Percentiles rank a stretch among this genome's conserved stretches.
Evolutionary conservation across 2,329 filamentous ascomycete species (phyloP).

Genomic region (Neodidymelliopsis sp.): DNA sequence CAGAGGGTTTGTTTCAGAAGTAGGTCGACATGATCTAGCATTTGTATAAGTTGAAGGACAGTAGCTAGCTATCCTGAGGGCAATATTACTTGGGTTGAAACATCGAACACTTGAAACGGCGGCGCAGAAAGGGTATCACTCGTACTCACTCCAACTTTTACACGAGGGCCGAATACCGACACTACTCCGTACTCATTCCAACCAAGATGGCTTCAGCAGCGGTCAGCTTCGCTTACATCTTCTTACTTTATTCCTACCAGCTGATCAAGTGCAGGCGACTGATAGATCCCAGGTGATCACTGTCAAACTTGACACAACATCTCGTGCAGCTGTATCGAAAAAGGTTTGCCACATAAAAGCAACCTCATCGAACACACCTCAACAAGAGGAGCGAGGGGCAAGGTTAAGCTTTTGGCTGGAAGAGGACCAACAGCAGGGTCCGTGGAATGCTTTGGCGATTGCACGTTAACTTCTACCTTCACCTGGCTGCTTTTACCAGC

Average conservation of each 20-base stretch:
- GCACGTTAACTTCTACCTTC: constrained; percentile 6
- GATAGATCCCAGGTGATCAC: constrained; percentile 3
- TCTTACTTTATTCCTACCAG: background rate
- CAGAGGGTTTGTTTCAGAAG: too few species aligned
- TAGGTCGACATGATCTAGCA: too few species aligned
- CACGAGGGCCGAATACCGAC: too few species aligned
- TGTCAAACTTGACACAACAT: background rate
- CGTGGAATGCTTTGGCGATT: constrained; percentile 26
- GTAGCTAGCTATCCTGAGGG: too few species aligned
- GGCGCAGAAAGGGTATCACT: too few species aligned
- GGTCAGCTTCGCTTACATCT: background rate
- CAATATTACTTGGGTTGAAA: too few species aligned
- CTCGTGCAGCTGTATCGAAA: background rate
- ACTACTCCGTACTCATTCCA: too few species aligned
- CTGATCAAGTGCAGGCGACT: background rate
- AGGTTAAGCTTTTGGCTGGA: constrained; percentile 24
- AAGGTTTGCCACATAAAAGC: background rate
- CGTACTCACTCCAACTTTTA: too few species aligned
- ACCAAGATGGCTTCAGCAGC: constrained; percentile 1
- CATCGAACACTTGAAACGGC: too few species aligned
- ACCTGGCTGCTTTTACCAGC: too few species aligned
- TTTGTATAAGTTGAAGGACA: too few species aligned
- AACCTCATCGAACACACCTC: background rate
- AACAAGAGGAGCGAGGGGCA: background rate
- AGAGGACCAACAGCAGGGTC: constrained; percentile 16